Evolutionary conservation across 495 filamentous ascomycete species (phyloP).

Genomic region (Aspergillus bertholletiae): DNA sequence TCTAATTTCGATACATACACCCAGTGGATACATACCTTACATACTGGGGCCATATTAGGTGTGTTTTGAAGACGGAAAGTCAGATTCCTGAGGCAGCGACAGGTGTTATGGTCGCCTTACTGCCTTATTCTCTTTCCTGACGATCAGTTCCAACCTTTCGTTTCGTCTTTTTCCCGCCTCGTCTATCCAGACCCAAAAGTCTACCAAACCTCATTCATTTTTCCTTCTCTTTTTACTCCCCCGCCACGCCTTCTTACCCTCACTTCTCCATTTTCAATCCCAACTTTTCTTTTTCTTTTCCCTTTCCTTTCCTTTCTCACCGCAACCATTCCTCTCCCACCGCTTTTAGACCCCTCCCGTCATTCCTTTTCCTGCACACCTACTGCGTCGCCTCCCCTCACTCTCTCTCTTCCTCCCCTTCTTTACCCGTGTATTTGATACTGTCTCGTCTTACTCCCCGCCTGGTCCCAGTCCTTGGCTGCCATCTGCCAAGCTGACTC

Average conservation of each 20-base stretch:
- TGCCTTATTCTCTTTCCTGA: conserved; percentile 18
- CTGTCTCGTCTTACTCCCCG: conserved; percentile 23
- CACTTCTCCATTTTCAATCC: conserved; percentile 8
- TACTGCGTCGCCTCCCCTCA: conserved; percentile 8
- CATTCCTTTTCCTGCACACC: conserved; percentile 17
- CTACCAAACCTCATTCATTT: conserved; percentile 21
- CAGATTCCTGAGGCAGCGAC: conserved; percentile 12
- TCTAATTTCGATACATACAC: background rate
- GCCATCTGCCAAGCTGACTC: conserved; percentile 51
- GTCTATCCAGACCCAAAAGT: conserved; percentile 22
- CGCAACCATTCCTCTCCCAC: conserved; percentile 1
- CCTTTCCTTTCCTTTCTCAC: background rate
- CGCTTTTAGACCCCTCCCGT: conserved; percentile 6
- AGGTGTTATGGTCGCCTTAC: conserved; percentile 4
- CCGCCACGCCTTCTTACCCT: conserved; percentile 15
- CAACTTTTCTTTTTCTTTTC: conserved; percentile 8
- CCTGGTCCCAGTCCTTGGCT: conserved; percentile 54
- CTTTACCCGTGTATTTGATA: conserved; percentile 11
- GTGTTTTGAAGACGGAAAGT: background rate
- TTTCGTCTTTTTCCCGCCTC: conserved; percentile 22
- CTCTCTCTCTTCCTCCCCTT: conserved; percentile 9
- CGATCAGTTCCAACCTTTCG: conserved; percentile 23
- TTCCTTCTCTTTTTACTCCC: conserved; percentile 8
- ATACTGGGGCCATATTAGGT: background rate
- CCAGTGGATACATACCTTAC: background rate